A percentile compares a stretch with the other conserved stretches of the same genome.
Conservation (phyloP, 2,329 filamentous ascomycete genomes). For the Aspergillus fructus region DNA sequence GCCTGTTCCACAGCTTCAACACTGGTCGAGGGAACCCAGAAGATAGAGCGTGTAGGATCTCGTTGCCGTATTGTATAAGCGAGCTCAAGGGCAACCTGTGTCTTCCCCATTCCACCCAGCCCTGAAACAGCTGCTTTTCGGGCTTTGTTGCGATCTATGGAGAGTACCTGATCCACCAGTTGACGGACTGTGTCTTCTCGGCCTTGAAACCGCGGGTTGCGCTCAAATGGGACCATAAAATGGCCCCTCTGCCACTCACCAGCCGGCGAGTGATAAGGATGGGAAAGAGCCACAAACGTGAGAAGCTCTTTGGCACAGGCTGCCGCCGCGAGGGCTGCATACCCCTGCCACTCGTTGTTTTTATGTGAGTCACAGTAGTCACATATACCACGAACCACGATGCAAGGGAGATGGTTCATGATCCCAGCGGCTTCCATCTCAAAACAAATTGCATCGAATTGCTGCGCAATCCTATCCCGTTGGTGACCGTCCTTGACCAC, state of each 20-base stretch:
- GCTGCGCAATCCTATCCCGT: background rate
- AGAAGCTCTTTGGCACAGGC: background rate
- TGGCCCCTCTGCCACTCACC: background rate
- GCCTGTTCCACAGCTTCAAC: conserved; percentile 15
- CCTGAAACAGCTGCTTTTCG: conserved; percentile 7
- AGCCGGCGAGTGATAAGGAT: background rate
- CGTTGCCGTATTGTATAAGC: conserved; percentile 16
- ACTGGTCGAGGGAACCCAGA: conserved; percentile 29
- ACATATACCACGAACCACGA: conserved; percentile 17
- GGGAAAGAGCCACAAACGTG: rapidly evolving
- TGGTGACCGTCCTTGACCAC: background rate
- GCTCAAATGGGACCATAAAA: background rate
- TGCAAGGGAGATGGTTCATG: conserved; percentile 12
- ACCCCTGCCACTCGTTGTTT: background rate
- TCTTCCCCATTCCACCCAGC: conserved; percentile 20
- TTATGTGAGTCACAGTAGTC: conserved; percentile 17
- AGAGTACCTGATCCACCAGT: background rate
- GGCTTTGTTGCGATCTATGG: background rate
- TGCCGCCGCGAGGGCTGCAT: background rate
- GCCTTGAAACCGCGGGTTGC: background rate
- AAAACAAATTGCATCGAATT: background rate
- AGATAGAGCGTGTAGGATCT: conserved; percentile 18
- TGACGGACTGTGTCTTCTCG: background rate
- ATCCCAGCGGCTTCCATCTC: conserved; percentile 12
- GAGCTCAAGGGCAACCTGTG: conserved; percentile 28